phyloP scores from a whole-genome alignment of 352 stramenopile species.

The Pythium brassicae region DNA sequence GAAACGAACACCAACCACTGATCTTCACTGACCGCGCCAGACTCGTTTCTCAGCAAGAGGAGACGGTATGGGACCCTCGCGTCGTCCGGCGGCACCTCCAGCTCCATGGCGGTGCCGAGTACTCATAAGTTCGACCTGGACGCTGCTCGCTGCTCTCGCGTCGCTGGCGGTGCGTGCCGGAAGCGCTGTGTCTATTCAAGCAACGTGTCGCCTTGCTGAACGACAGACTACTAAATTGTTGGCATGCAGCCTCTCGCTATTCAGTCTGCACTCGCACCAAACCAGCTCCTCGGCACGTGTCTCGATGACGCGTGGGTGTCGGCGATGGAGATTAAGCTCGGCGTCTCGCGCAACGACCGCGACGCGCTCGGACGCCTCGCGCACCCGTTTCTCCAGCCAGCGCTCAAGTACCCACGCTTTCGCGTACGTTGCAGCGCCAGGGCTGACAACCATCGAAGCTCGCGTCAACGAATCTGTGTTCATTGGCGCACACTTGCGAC shows the following conservation, averaged over 20 bases:
- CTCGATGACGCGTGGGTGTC: slow-evolving; percentile 31
- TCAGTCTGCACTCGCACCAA: slow-evolving; percentile 14
- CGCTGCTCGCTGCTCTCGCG: background rate
- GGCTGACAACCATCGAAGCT: background rate
- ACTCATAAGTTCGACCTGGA: background rate
- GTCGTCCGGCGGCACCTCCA: too few species aligned
- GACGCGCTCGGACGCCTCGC: slow-evolving; percentile 24
- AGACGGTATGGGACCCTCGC: too few species aligned
- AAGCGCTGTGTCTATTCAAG: background rate
- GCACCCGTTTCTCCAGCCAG: slow-evolving; percentile 35
- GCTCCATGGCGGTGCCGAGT: too few species aligned
- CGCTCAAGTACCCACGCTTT: slow-evolving; percentile 25
- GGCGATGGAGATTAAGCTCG: slow-evolving; percentile 18
- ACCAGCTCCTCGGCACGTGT: slow-evolving; percentile 46
- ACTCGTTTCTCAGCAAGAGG: too few species aligned
- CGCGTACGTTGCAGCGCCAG: slow-evolving; percentile 13
- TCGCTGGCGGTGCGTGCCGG: background rate
- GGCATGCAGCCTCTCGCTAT: too few species aligned
- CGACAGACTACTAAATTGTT: too few species aligned
- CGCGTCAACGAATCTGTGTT: background rate
- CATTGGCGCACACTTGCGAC: background rate
- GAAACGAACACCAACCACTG: too few species aligned
- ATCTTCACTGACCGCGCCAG: too few species aligned
- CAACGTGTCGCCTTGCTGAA: background rate
- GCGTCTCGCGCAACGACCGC: slow-evolving; percentile 16